A percentile compares a stretch with the other conserved stretches of the same genome.
phyloP scores from a whole-genome alignment of 441 rosid genomes.

The Breynia disticha region DNA sequence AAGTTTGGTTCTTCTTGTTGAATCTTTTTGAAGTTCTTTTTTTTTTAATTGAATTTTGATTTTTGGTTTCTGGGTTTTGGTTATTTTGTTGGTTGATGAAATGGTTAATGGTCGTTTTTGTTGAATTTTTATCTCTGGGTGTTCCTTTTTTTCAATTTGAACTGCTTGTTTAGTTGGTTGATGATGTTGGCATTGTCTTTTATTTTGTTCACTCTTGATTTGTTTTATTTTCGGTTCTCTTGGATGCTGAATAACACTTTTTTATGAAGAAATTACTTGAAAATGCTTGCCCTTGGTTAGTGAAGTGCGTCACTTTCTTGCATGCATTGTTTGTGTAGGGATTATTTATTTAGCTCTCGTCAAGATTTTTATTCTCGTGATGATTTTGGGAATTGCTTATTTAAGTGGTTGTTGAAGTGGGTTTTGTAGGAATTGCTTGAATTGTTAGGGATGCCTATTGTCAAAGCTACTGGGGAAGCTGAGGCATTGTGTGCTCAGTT shows the following conservation, averaged over 20 bases:
- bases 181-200: conserved; percentile 4
- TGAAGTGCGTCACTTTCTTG: not conserved
- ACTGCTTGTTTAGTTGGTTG: not conserved
- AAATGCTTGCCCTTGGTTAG: too few relatives aligned
- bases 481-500: conserved; percentile 87
- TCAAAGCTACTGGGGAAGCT: conserved; percentile 79
- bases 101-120: conserved; percentile 40
- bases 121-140: conserved; percentile 33
- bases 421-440: conserved; percentile 54
- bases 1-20: too few relatives aligned
- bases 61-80: not conserved
- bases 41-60: conserved; percentile 3
- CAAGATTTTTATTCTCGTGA: not conserved
- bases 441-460: conserved; percentile 72
- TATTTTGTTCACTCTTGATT: too few relatives aligned
- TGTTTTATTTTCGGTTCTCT: too few relatives aligned
- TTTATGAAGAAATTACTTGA: too few relatives aligned
- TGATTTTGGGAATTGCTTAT: not conserved
- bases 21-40: too few relatives aligned
- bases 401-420: conserved; percentile 1
- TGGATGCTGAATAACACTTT: too few relatives aligned
- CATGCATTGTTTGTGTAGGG: too few relatives aligned
- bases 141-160: too few relatives aligned
- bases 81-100: not conserved
- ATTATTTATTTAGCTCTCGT: not conserved